A percentile compares a stretch with the other conserved stretches of the same genome.
These are phyloP conservation scores for Agrocybe pediades DNA, from an alignment of 768 basidiomycete genomes.

Conservation along the genomic window DNA sequence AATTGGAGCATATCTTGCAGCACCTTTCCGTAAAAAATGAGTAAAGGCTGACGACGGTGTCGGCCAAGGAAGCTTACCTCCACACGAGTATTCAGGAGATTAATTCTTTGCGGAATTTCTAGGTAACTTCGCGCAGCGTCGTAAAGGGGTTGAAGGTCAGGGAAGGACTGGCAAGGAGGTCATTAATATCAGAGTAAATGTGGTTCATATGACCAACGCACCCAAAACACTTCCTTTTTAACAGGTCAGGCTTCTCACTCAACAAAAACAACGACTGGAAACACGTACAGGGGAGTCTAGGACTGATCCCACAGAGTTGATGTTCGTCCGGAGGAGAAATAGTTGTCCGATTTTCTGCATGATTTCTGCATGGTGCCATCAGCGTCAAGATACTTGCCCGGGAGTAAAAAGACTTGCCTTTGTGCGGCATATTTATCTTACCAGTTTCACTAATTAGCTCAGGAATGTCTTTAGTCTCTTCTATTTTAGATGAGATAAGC, in stretches of 20 bases:
- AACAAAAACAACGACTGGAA: conserved; percentile 5
- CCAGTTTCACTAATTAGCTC: conserved; percentile 93
- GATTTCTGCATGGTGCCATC: conserved; percentile 61
- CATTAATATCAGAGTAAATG: conserved; percentile 1
- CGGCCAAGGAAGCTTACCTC: conserved; percentile 53
- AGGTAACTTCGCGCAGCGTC: conserved; percentile 92
- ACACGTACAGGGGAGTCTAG: conserved; percentile 86
- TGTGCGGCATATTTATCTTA: conserved; percentile 89
- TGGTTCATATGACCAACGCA: conserved; percentile 33
- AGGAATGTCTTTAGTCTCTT: conserved; percentile 95
- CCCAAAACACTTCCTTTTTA: conserved; percentile 91
- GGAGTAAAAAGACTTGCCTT: conserved; percentile 46
- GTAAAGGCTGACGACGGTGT: background rate
- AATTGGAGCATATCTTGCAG: conserved; percentile 96
- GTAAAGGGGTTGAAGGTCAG: conserved; percentile 93
- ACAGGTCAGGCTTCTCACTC: conserved; percentile 6
- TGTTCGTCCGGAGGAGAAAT: conserved; percentile 91
- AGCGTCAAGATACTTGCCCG: background rate
- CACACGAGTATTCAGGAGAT: conserved; percentile 90
- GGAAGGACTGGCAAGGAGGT: conserved; percentile 68
- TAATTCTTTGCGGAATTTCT: conserved; percentile 92
- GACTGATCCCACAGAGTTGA: conserved; percentile 96
- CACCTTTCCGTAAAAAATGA: conserved; percentile 50
- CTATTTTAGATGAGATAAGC: conserved; percentile 88
- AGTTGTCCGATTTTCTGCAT: conserved; percentile 97